A percentile compares a stretch with the other conserved stretches of the same genome.
Conservation (phyloP, 129 eudicot genomes). For the Artemisia annua region DNA sequence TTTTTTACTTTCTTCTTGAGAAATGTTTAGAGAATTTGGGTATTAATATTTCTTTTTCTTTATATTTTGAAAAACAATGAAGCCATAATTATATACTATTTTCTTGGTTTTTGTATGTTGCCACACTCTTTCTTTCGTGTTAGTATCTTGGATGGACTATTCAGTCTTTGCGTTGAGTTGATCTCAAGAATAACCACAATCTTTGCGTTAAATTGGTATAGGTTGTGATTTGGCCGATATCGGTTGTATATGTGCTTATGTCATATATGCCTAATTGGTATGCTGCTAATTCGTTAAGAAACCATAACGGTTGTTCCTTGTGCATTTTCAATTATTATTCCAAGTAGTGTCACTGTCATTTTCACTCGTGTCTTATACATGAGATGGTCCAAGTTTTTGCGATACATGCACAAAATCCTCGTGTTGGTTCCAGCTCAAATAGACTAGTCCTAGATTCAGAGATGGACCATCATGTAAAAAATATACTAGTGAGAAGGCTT, state of each 20-base stretch:
- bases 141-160: not conserved
- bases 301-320: not conserved
- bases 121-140: constrained; percentile 1
- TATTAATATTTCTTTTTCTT: constrained; percentile 21
- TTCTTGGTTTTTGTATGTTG: constrained; percentile 10
- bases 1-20: constrained; percentile 10
- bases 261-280: too few species aligned
- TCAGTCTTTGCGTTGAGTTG: not conserved
- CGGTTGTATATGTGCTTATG: not conserved
- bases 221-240: not conserved
- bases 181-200: too few species aligned
- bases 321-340: not conserved
- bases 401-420: too few species aligned
- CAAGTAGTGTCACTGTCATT: not conserved
- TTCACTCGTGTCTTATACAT: too few species aligned
- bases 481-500: not conserved
- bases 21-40: constrained; percentile 37
- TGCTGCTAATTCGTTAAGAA: not conserved
- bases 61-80: constrained; percentile 28
- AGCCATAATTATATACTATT: constrained; percentile 33
- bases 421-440: too few species aligned
- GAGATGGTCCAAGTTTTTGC: not conserved
- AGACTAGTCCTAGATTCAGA: too few species aligned
- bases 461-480: not conserved
- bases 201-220: too few species aligned